These are phyloP conservation scores for Trypanosoma boissoni DNA, from an alignment of 208 protist genomes.

Conservation along the genomic window DNA sequence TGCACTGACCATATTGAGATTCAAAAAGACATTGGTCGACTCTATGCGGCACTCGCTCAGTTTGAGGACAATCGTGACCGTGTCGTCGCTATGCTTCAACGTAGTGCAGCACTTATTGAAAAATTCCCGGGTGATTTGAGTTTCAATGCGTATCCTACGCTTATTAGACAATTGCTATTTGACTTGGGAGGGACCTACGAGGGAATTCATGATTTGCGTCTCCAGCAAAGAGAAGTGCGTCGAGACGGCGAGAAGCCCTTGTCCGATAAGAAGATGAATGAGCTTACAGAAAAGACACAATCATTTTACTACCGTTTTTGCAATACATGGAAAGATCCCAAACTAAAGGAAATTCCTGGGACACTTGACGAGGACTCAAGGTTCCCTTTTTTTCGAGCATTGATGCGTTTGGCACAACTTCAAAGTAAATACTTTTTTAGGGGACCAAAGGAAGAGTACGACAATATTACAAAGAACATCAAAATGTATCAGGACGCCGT, in stretches of 20 bases:
- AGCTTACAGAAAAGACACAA: constrained; percentile 44
- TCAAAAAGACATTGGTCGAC: constrained; percentile 54
- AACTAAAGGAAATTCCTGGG: constrained; percentile 40
- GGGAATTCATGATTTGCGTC: constrained; percentile 62
- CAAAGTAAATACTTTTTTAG: constrained; percentile 40
- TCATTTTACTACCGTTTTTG: constrained; percentile 71
- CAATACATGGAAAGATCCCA: constrained; percentile 69
- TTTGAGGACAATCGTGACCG: constrained; percentile 66
- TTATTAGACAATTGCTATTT: constrained; percentile 79
- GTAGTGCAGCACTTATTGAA: constrained; percentile 60
- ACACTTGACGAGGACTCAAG: constrained; percentile 63
- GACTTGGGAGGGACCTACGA: constrained; percentile 78
- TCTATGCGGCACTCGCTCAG: constrained; percentile 52
- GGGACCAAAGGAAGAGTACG: constrained; percentile 74
- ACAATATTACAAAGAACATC: constrained; percentile 47
- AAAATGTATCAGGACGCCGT: constrained; percentile 54
- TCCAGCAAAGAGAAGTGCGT: constrained; percentile 48
- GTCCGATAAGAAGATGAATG: constrained; percentile 67
- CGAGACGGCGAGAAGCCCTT: constrained; percentile 51
- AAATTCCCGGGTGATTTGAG: constrained; percentile 73
- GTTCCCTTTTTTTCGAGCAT: constrained; percentile 69
- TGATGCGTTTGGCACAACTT: constrained; percentile 73
- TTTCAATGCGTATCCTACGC: constrained; percentile 83
- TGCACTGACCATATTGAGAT: constrained; percentile 88
- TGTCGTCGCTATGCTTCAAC: constrained; percentile 75